phyloP scores from a whole-genome alignment of 305 asterid species.

The Fraxinus baroniana region DNA sequence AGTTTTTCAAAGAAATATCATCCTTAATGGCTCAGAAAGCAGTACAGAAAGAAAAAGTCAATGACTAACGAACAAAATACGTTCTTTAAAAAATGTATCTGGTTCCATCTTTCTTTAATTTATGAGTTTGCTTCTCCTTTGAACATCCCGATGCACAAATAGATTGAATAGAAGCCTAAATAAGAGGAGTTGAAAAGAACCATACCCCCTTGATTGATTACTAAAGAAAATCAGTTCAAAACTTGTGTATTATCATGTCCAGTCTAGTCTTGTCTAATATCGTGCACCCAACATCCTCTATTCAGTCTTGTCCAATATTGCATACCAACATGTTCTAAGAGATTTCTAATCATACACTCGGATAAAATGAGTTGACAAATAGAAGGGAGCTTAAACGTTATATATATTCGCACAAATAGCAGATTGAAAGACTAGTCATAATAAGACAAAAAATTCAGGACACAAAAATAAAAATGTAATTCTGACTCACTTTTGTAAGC shows the following conservation, averaged over 20 bases:
- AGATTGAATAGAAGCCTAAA: background rate
- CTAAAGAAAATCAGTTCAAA: background rate
- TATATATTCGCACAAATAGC: background rate
- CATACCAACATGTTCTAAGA: background rate
- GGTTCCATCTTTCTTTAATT: background rate
- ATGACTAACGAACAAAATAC: background rate
- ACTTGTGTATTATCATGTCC: background rate
- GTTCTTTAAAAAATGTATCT: background rate
- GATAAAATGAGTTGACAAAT: background rate
- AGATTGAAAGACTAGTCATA: background rate
- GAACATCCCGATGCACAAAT: background rate
- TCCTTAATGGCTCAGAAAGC: background rate
- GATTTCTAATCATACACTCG: background rate
- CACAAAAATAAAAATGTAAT: background rate
- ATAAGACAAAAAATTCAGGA: background rate
- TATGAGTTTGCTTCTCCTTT: background rate
- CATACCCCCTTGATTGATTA: background rate
- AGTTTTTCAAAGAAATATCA: background rate
- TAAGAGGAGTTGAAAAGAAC: background rate
- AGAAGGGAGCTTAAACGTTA: background rate
- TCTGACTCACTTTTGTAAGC: conserved; percentile 76
- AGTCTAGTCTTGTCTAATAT: background rate
- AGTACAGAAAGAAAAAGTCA: background rate
- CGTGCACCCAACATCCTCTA: background rate
- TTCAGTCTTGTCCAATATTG: background rate